Base-by-base conservation (phyloP, 202 grass and related monocot species). In the Setaria viridis region DNA sequence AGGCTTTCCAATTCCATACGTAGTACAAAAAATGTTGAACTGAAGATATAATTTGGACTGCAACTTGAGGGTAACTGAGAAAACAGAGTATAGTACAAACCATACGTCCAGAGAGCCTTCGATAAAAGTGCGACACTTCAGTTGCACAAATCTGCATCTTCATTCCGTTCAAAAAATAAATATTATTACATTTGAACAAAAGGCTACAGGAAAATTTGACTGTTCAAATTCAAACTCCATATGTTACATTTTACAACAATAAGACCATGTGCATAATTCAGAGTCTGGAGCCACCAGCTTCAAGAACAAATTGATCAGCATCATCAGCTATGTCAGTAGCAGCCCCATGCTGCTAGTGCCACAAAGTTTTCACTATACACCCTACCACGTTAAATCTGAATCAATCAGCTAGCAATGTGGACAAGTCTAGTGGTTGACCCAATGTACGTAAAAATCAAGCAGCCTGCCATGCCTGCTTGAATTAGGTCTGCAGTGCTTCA, bases 151-250 rank as follows among this genome's bases (percentile, higher is more conserved):
- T 15, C 16, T 1, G 13, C 12, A 7, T 50, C 6, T 37, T 37
- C 12, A 53, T 19, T 67, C 33, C 15, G 5, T 17, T 60, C 4
- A n/a, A 62, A 72, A 72, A 32, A 4, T 39, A 82, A 59, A 62
- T 62, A 73, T 60, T 82, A 33, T n/a, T 82, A 72, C 54, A 82
- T 21, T 41, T 62, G 11, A 62, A 73, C 21, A 6, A n/a, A n/a
- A 59, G 39, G 11, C 16, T 58, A 9, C 62, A 58, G 77, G 19
- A 74, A 54, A 16, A 15, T 11, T 37, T 20, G 14, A 7, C 43
- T 46, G 43, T 46, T 46, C 15, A 17, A 79, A 49, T 17, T 46
- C 2, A 30, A 59, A 34, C 9, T 56, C 7, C 19, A n/a, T 1
- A 29, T 54, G 20, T 66, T 69, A 21, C 11, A 69, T 11, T 37